A percentile compares a stretch with the other conserved stretches of the same genome.
Evolutionary conservation across 192 early-diverging fungal genomes (phyloP).

Genomic region (Radiomyces spectabilis): DNA sequence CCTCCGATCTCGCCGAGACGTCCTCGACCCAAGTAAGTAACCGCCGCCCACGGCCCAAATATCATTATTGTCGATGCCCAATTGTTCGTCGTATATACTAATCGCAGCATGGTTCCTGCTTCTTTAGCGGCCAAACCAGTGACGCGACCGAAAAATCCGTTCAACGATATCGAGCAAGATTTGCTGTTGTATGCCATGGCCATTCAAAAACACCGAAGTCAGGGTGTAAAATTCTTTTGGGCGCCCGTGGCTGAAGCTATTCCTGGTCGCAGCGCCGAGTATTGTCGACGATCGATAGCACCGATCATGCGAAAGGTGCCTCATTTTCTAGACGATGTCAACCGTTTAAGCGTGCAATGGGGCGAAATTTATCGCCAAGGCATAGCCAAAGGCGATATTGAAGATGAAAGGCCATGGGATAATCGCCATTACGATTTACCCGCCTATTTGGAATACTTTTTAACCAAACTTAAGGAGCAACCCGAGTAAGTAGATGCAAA

Average conservation of each 20-base stretch:
- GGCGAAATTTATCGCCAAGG: background rate
- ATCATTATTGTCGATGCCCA: too few species aligned
- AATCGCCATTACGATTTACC: background rate
- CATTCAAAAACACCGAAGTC: background rate
- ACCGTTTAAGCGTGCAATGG: background rate
- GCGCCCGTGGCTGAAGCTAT: background rate
- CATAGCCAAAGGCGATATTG: background rate
- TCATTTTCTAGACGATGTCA: background rate
- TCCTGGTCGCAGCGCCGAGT: background rate
- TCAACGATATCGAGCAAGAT: background rate
- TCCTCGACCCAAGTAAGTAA: background rate
- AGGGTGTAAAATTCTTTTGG: background rate
- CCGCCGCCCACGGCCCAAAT: too few species aligned
- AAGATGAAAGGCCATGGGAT: background rate
- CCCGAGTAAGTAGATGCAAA: background rate
- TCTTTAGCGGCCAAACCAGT: background rate
- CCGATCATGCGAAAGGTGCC: background rate
- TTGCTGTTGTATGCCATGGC: background rate
- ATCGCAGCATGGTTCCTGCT: too few species aligned
- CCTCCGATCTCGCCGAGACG: background rate
- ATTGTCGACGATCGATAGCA: too few species aligned
- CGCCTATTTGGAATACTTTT: background rate
- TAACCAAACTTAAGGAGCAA: background rate
- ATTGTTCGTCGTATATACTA: too few species aligned
- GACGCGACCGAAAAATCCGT: background rate